These are phyloP conservation scores for Colletotrichum siamense DNA, from an alignment of 2,329 filamentous ascomycete genomes.

Conservation along the genomic window DNA sequence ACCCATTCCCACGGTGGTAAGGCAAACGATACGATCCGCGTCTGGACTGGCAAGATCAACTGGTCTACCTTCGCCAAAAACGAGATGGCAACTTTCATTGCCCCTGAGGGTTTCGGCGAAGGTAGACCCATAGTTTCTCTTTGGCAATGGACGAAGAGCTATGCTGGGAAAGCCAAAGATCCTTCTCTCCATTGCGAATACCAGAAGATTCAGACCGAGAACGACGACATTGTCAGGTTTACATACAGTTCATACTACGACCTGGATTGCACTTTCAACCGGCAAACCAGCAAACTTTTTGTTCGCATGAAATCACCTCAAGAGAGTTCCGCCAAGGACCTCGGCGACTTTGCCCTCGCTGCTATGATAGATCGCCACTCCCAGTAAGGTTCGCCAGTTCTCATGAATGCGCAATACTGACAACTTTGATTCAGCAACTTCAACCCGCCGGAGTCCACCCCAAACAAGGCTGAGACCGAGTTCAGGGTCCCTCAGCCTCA, in stretches of 20 bases:
- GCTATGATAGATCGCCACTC: not conserved
- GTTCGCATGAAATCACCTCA: not conserved
- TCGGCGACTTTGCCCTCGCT: not conserved
- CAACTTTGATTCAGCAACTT: not conserved
- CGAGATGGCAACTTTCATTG: not conserved
- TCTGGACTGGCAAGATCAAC: not conserved
- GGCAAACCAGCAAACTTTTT: not conserved
- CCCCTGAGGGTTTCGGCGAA: not conserved
- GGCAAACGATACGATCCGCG: not conserved
- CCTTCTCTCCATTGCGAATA: not conserved
- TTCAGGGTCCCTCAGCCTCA: not conserved
- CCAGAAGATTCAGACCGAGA: not conserved
- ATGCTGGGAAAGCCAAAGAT: not conserved
- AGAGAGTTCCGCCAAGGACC: not conserved
- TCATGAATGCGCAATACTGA: not conserved
- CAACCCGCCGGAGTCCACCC: not conserved
- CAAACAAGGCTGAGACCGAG: not conserved
- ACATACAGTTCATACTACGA: not conserved
- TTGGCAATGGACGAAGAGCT: not conserved
- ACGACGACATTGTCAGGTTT: not conserved
- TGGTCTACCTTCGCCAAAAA: not conserved
- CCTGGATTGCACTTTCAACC: not conserved
- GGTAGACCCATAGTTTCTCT: not conserved
- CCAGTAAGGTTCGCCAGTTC: not conserved
- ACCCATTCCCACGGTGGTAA: not conserved